These are phyloP conservation scores for Termitomyces bulborhizus DNA, from an alignment of 768 basidiomycete species.

Conservation along the genomic window DNA sequence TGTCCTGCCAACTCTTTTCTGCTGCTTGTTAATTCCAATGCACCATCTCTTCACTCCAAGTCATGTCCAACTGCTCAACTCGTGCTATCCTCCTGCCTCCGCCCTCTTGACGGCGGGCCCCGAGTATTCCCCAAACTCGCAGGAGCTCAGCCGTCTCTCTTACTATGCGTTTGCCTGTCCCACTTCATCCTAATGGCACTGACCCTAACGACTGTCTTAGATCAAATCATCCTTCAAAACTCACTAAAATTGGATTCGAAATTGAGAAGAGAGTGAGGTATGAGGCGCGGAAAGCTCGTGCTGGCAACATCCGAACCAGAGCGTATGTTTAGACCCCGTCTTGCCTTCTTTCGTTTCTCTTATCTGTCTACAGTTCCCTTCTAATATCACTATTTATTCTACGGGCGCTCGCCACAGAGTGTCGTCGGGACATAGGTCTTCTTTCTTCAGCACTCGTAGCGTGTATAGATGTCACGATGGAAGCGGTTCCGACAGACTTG, in stretches of 20 bases:
- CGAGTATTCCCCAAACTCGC: conserved; percentile 73
- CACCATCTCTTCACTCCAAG: conserved; percentile 73
- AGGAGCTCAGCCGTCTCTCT: conserved; percentile 79
- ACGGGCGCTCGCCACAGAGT: conserved; percentile 79
- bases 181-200: not conserved
- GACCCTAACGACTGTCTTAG: conserved; percentile 18
- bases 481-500: conserved; percentile 54
- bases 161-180: conserved; percentile 60
- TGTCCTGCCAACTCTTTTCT: not conserved
- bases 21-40: conserved; percentile 34
- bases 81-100: conserved; percentile 82
- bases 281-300: conserved; percentile 63
- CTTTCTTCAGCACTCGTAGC: conserved; percentile 65
- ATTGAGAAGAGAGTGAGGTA: conserved; percentile 65
- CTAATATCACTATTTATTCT: conserved; percentile 81
- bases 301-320: conserved; percentile 71
- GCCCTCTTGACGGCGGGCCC: conserved; percentile 69
- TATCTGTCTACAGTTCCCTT: conserved; percentile 45
- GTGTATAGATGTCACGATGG: conserved; percentile 53
- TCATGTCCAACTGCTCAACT: conserved; percentile 77
- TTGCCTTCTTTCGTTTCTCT: conserved; percentile 4
- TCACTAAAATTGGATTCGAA: conserved; percentile 69
- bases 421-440: conserved; percentile 74
- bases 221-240: conserved; percentile 75
- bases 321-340: conserved; percentile 48